Evolutionary conservation across 345 rosid genomes (phyloP).

Genomic region (Nasturtium officinale): DNA sequence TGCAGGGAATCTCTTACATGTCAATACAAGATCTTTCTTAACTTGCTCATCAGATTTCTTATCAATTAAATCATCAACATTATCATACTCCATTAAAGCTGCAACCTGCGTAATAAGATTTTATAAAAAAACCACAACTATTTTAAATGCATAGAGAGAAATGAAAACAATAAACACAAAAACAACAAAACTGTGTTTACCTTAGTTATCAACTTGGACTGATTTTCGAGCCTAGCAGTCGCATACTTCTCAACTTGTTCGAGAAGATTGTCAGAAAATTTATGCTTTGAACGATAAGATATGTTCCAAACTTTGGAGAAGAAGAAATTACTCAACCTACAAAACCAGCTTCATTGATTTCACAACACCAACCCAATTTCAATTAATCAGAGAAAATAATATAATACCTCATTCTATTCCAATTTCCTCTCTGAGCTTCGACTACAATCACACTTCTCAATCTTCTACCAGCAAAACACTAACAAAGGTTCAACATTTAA

Average conservation of each 20-base stretch:
- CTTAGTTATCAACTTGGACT: constrained; percentile 56
- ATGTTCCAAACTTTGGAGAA: constrained; percentile 45
- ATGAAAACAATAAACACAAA: not conserved
- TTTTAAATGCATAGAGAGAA: not conserved
- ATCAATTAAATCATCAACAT: constrained; percentile 54
- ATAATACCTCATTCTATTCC: constrained; percentile 44
- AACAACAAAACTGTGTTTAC: constrained; percentile 32
- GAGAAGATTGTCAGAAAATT: constrained; percentile 46
- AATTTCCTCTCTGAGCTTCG: constrained; percentile 48
- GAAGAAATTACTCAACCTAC: constrained; percentile 53
- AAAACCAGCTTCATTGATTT: constrained; percentile 17
- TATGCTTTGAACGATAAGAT: constrained; percentile 57
- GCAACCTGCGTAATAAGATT: constrained; percentile 52
- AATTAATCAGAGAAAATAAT: not conserved
- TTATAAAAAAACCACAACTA: not conserved
- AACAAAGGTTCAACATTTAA: constrained; percentile 12
- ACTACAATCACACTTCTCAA: constrained; percentile 47
- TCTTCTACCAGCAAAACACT: constrained; percentile 54
- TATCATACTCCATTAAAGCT: constrained; percentile 53
- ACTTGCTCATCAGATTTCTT: constrained; percentile 44
- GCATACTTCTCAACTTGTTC: constrained; percentile 47
- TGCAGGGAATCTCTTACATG: constrained; percentile 77
- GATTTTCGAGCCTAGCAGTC: constrained; percentile 44
- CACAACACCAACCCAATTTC: not conserved
- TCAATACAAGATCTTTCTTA: constrained; percentile 57